phyloP scores from a whole-genome alignment of 768 basidiomycete genomes.

The Butyriboletus loyo region DNA sequence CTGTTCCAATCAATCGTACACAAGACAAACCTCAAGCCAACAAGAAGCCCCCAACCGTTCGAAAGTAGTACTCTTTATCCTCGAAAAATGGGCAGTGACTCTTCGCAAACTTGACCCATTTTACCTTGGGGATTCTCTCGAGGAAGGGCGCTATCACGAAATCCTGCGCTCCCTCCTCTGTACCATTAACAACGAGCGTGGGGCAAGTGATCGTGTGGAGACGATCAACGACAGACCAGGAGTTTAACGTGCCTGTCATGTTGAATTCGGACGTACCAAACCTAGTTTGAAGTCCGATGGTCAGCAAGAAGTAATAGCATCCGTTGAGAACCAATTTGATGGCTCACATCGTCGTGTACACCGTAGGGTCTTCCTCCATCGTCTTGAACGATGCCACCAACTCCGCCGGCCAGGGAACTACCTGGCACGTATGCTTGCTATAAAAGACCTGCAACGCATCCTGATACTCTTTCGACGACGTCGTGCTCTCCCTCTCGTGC shows the following conservation, averaged over 20 bases:
- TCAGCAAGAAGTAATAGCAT: background rate
- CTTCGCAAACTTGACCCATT: slow-evolving; percentile 34
- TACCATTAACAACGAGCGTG: slow-evolving; percentile 37
- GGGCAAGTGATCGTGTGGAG: slow-evolving; percentile 38
- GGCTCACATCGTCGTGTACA: slow-evolving; percentile 33
- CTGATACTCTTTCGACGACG: slow-evolving; percentile 30
- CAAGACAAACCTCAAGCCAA: background rate
- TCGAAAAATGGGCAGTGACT: slow-evolving; percentile 24
- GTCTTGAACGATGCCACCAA: slow-evolving; percentile 22
- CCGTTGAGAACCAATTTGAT: rapidly evolving
- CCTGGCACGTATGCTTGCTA: slow-evolving; percentile 31
- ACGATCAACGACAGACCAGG: slow-evolving; percentile 45
- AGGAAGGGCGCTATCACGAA: slow-evolving; percentile 32
- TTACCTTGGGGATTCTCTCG: slow-evolving; percentile 29
- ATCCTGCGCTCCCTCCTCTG: slow-evolving; percentile 36
- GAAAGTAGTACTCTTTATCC: slow-evolving; percentile 22
- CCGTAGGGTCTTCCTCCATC: slow-evolving; percentile 30
- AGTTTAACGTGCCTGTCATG: slow-evolving; percentile 38
- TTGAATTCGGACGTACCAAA: slow-evolving; percentile 30
- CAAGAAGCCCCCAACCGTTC: slow-evolving; percentile 14
- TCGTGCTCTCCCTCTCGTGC: slow-evolving; percentile 33
- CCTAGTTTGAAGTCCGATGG: background rate
- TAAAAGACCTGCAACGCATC: slow-evolving; percentile 27
- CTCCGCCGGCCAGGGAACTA: slow-evolving; percentile 33
- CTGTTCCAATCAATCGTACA: background rate